Evolutionary conservation across 2,329 filamentous ascomycete genomes (phyloP).

Genomic region (Drechslerella coelobrocha): DNA sequence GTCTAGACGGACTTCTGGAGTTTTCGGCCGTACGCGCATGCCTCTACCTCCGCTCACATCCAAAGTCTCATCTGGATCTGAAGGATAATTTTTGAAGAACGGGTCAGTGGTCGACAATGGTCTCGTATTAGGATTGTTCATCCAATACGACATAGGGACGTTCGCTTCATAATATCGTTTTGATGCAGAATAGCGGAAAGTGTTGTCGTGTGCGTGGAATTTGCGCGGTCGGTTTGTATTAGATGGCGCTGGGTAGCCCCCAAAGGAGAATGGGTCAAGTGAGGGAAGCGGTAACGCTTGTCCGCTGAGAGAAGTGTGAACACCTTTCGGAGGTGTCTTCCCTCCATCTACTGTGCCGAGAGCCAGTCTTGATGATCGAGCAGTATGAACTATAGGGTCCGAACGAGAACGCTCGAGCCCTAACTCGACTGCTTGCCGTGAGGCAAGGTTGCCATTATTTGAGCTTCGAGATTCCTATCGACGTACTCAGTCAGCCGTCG

Average conservation of each 20-base stretch:
- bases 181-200: conserved; percentile 11
- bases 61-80: conserved; percentile 15
- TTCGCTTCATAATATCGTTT: conserved; percentile 26
- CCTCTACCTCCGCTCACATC: neutral
- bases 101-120: conserved; percentile 27
- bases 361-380: neutral
- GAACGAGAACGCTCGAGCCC: conserved; percentile 2
- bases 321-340: neutral
- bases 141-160: conserved; percentile 28
- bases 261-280: no score
- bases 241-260: neutral
- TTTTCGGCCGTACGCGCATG: conserved; percentile 4
- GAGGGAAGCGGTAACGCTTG: neutral
- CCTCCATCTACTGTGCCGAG: neutral
- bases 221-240: neutral
- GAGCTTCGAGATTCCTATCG: neutral
- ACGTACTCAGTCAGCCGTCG: neutral
- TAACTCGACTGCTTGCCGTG: neutral
- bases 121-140: conserved; percentile 42
- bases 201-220: neutral
- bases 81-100: conserved; percentile 24
- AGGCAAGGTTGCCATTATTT: neutral
- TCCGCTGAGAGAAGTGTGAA: neutral
- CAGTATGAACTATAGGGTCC: neutral
- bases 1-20: conserved; percentile 25